Evolutionary conservation across 2,329 filamentous ascomycete species (phyloP), one percentile per base, ranked within the genome.

Genomic region (Sporothrix pallida): DNA sequence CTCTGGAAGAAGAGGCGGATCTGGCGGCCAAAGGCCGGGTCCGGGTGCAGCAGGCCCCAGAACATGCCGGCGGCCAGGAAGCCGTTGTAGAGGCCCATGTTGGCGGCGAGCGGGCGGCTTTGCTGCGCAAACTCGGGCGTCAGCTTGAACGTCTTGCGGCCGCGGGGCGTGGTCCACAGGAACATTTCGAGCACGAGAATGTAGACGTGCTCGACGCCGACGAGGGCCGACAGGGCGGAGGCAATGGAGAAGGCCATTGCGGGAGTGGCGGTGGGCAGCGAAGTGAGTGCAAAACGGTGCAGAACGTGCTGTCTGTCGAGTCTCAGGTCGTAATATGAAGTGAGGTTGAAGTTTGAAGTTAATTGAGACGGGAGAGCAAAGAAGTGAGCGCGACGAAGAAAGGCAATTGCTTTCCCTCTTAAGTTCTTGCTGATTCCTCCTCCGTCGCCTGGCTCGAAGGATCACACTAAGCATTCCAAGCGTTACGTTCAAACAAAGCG

Each of bases 81-180:
- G 58, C 86, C 85, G 77, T 87, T 87, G 80, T 87, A 87, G 6
- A 87, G 80, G 23, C 86, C 86, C 77, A 87, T 85, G 78, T 87
- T 87, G 71, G 84, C 84, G 65, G 84, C 86, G 50, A 87, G 79
- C 3, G 74, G 76, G 75, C 81, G 82, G 3, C 84, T 86, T 78
- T 85, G 77, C 54, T 82, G 78, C 6, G 86, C 86, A 73, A 85
- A 86, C 5, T 85, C 83, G n/a, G 82, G 77, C 0, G 80, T 82
- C 50, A 86, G 80, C 44, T 78, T 78, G 79, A 87, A 87, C 1
- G 84, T 78, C 76, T 82, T 83, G 75, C 80, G 82, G 52, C 85
- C 86, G 42, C 80, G 81, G 1, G 85, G 83, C 0, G 80, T 83
- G 1, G 82, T 85, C 85, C 85, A 87, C 72, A 87, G 80, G 75